Evolutionary conservation across 2,329 filamentous ascomycete genomes (phyloP).

Genomic region (Triangularia setosa): DNA sequence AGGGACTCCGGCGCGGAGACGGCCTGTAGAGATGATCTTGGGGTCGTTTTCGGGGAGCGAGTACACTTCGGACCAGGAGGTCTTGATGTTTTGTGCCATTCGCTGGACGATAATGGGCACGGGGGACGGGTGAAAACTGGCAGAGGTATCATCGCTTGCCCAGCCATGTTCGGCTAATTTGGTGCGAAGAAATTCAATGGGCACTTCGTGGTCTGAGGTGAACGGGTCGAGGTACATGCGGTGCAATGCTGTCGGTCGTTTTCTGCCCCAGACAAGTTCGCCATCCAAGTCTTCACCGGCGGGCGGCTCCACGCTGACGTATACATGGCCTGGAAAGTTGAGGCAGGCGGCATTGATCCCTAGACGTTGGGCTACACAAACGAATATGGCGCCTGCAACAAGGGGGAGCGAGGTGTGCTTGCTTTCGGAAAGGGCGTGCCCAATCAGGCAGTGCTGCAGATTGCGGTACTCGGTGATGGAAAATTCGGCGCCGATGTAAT

Average conservation of each 20-base stretch:
- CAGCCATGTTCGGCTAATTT: slow-evolving; percentile 52
- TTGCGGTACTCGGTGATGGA: slow-evolving; percentile 66
- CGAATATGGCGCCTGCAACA: slow-evolving; percentile 84
- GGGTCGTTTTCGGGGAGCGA: slow-evolving; percentile 33
- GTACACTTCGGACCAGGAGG: slow-evolving; percentile 22
- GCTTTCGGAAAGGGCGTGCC: slow-evolving; percentile 68
- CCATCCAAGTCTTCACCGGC: slow-evolving; percentile 58
- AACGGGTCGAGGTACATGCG: slow-evolving; percentile 85
- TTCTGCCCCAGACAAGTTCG: slow-evolving; percentile 3
- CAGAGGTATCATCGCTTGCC: slow-evolving; percentile 22
- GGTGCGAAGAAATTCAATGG: slow-evolving; percentile 52
- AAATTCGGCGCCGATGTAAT: slow-evolving; percentile 68
- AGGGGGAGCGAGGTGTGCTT: slow-evolving; percentile 79
- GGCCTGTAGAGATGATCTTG: slow-evolving; percentile 29
- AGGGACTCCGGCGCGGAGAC: slow-evolving; percentile 41
- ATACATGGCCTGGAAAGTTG: slow-evolving; percentile 79
- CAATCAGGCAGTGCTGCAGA: slow-evolving; percentile 83
- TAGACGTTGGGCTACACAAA: slow-evolving; percentile 68
- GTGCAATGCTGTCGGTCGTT: slow-evolving; percentile 31
- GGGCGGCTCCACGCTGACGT: slow-evolving; percentile 68
- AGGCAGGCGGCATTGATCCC: slow-evolving; percentile 75
- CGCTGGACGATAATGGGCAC: slow-evolving; percentile 68
- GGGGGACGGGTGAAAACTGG: slow-evolving; percentile 45
- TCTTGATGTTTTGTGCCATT: slow-evolving; percentile 76
- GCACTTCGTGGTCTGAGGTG: slow-evolving; percentile 63